Evolutionary conservation across 192 early-diverging fungal genomes (phyloP), one percentile per base, ranked within the genome.

Genomic region (Umbelopsis vinacea): DNA sequence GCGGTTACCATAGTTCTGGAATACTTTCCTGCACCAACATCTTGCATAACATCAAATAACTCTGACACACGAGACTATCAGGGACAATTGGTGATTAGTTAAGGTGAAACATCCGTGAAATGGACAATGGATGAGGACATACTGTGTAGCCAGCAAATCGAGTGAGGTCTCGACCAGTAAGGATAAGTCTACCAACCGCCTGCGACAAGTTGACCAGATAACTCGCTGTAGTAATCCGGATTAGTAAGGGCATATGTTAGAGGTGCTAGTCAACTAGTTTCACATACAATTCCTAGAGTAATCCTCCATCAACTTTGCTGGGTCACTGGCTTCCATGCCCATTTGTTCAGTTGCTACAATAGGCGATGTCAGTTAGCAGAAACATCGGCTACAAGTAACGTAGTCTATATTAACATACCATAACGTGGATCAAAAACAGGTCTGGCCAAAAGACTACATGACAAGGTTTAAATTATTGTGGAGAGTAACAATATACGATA

Each of bases 131-230:
- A 6, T 0, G 11, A 4, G 8, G 11, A 43, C 40, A 43, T 43
- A 83, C 82, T 10, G 88, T 88, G 43, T 89, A 89, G 21, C 88
- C 88, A 26, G 88, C 88, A 70, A 89, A 86, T 23, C 86, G 82
- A 35, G 86, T 88, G 54, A 89, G 71, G 75, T 89, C 88, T 68
- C 88, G 86, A n/a, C 88, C 88, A 50, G 88, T 83, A 35, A 89
- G 74, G 67, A 89, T 89, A 17, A 89, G 72, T 45, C 88, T 77
- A 35, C 88, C 88, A 2, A 89, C 84, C 52, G 88, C 88, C 71
- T 89, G 88, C 5, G 88, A 89, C 35, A 89, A 67, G 57, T 88
- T 89, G 45, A 89, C 87, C 26, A 89, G 76, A 53, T 89, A 89
- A 66, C 86, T 81, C 35, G 86, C 86, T 87, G 67, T 46, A 37